Conservation (phyloP, 2,329 filamentous ascomycete genomes). For the Diaporthe ilicicola region DNA sequence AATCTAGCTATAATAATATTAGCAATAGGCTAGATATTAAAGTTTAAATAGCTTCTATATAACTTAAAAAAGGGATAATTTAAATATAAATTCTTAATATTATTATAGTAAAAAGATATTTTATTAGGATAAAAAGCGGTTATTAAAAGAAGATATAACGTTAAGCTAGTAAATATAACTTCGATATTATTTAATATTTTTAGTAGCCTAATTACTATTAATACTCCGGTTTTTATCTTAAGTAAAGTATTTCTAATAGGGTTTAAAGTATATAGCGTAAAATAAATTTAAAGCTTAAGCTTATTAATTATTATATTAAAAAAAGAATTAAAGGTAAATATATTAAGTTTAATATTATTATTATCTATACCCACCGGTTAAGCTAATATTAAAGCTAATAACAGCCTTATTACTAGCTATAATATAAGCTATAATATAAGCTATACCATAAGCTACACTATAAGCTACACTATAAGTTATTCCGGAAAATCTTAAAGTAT, state of each 20-base stretch:
- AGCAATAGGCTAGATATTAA: not conserved
- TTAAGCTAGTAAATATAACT: too few species aligned
- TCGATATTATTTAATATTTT: too few species aligned
- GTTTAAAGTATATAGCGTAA: not conserved
- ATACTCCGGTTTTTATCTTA: not conserved
- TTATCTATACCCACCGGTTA: not conserved
- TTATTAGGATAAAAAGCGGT: too few species aligned
- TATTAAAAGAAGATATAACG: not conserved
- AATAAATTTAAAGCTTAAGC: not conserved
- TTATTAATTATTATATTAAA: not conserved
- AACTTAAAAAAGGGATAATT: not conserved
- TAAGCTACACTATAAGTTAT: not conserved
- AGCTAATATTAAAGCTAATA: not conserved
- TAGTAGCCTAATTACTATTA: too few species aligned
- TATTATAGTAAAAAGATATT: not conserved
- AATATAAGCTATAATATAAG: too few species aligned
- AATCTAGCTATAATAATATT: not conserved
- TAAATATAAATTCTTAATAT: not conserved
- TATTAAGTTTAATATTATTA: not conserved
- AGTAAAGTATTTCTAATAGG: not conserved
- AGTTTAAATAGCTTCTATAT: not conserved
- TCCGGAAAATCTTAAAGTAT: not conserved
- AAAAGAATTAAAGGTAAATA: not conserved
- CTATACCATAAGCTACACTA: not conserved
- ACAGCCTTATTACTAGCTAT: not conserved